Evolutionary conservation across 2,329 filamentous ascomycete species (phyloP), one percentile per base, ranked within the genome.

Genomic region (Calcarisporium arbuscula): DNA sequence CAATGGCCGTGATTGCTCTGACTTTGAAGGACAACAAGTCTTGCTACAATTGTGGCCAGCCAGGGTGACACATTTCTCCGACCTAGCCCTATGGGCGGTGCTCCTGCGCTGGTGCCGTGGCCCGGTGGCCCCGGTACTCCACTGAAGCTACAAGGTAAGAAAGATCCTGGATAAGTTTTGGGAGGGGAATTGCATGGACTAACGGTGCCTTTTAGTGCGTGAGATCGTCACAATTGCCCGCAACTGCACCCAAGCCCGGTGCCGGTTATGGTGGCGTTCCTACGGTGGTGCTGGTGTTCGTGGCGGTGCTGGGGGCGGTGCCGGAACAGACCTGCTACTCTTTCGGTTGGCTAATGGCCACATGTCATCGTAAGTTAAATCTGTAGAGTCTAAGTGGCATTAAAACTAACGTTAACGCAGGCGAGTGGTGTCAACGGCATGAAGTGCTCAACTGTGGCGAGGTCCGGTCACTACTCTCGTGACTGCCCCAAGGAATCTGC

Each of bases 381-480:
- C 11, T 11, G n/a, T 6, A 19, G 22, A 10, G 10, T 25, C 22
- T 25, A 25, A 20, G 5, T 4, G 10, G 15, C 18, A 6, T 6
- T n/a, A 17, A n/a, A n/a, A 28, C 51, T 54, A 46, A 54, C 30
- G 32, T 32, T 31, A 14, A n/a, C 32, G 15, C 38, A 78, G 75
- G 77, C 51, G 92, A 96, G 68, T 98, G n/a, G 92, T 69, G 94
- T 90, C 53, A 94, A 96, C 65, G 92, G 92, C 56, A 90, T 94
- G 74, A 96, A 96, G 76, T 98, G 92, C 82, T 98, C 81, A 95
- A 95, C 80, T 96, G 92, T 51, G 77, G 77, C 57, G 88, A 95
- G n/a, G 72, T 84, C 90, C 51, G 90, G 92, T 44, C 90, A 96
- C 67, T 80, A 95, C 62, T 94, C 85, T 48, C 85, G 90, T 48